Conservation (phyloP, 2,329 filamentous ascomycete genomes). For the Aciculosporium take region DNA sequence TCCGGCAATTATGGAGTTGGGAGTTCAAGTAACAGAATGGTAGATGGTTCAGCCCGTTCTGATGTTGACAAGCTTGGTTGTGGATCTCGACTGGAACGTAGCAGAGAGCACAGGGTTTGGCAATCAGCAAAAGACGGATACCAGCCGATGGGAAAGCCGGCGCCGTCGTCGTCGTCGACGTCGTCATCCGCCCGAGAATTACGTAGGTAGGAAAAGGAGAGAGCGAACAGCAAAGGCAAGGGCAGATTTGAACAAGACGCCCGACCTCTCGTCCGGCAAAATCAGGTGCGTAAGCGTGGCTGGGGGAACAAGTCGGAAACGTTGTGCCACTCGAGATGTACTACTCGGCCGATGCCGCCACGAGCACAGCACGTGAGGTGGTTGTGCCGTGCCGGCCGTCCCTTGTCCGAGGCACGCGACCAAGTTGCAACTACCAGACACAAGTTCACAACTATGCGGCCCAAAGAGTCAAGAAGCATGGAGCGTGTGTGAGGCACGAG, state of each 20-base stretch:
- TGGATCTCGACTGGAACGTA: not conserved
- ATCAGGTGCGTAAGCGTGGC: too few relatives aligned
- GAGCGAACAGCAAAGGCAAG: not conserved
- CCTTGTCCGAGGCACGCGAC: too few relatives aligned
- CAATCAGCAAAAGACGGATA: not conserved
- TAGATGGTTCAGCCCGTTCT: not conserved
- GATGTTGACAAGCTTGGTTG: not conserved
- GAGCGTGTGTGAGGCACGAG: too few relatives aligned
- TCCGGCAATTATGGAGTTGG: not conserved
- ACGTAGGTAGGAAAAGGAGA: not conserved
- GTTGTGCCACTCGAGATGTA: not conserved
- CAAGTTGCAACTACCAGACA: too few relatives aligned
- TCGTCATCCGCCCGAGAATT: not conserved
- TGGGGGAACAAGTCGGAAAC: too few relatives aligned
- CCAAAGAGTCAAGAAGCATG: too few relatives aligned
- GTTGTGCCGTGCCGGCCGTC: not conserved
- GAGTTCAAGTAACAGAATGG: not conserved
- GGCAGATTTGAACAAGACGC: too few relatives aligned
- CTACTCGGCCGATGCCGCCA: not conserved
- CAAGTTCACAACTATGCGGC: too few relatives aligned
- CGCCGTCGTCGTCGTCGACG: not conserved
- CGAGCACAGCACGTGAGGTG: slow-evolving; percentile 1
- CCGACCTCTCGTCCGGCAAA: too few relatives aligned
- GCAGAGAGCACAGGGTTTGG: not conserved
- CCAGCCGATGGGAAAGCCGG: not conserved